These are phyloP conservation scores for Phytophthora agathidicida DNA, from an alignment of 352 stramenopile species.

Conservation along the genomic window DNA sequence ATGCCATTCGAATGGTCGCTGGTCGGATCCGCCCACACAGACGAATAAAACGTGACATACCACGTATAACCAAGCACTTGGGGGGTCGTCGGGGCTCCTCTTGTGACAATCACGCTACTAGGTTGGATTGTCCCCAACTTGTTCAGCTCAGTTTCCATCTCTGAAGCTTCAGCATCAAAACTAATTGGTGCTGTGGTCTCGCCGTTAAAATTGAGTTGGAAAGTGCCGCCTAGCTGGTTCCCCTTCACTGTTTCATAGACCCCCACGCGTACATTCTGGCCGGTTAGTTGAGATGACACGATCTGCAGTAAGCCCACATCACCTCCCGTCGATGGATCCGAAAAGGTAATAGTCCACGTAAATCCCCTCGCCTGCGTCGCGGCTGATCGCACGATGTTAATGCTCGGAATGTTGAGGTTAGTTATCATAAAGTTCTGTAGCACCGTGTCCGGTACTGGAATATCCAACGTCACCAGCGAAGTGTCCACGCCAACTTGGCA, in stretches of 20 bases:
- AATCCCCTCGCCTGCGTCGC: slow-evolving; percentile 73
- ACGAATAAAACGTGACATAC: slow-evolving; percentile 95
- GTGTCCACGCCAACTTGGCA: slow-evolving; percentile 59
- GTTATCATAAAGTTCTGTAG: slow-evolving; percentile 51
- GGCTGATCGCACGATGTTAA: slow-evolving; percentile 62
- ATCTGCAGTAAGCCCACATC: slow-evolving; percentile 73
- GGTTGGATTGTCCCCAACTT: slow-evolving; percentile 92
- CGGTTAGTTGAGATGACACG: slow-evolving; percentile 43
- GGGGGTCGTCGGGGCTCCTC: slow-evolving; percentile 46
- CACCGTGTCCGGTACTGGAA: slow-evolving; percentile 34
- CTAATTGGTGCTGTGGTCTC: slow-evolving; percentile 92
- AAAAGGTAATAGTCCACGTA: slow-evolving; percentile 85
- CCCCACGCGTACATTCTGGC: slow-evolving; percentile 36
- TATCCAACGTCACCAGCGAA: slow-evolving; percentile 29
- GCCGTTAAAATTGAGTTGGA: slow-evolving; percentile 94
- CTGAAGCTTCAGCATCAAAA: slow-evolving; percentile 79
- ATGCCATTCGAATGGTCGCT: slow-evolving; percentile 83
- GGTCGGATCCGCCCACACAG: slow-evolving; percentile 92
- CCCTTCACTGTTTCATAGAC: slow-evolving; percentile 84
- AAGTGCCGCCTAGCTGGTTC: slow-evolving; percentile 91
- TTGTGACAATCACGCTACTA: slow-evolving; percentile 88
- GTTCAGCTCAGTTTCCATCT: slow-evolving; percentile 92
- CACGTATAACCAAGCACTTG: slow-evolving; percentile 92
- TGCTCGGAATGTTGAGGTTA: slow-evolving; percentile 51
- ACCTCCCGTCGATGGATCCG: slow-evolving; percentile 66